A percentile compares a stretch with the other conserved stretches of the same genome.
Evolutionary conservation across 2,329 filamentous ascomycete species (phyloP).

Genomic region (Pseudogymnoascus sp.): DNA sequence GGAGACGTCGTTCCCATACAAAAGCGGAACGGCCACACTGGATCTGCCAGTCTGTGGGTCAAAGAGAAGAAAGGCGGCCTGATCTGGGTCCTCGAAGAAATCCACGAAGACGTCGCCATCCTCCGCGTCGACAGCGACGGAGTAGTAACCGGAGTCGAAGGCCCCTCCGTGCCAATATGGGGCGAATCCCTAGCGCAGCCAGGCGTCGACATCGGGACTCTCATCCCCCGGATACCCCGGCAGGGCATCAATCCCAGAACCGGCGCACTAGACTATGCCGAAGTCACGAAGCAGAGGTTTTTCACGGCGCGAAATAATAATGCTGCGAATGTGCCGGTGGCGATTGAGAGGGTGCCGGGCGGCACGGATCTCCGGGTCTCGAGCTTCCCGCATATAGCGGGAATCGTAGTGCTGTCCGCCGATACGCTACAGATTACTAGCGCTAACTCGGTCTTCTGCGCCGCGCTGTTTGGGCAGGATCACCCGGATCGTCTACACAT

Average conservation of each 20-base stretch:
- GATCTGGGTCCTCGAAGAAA: constrained; percentile 97
- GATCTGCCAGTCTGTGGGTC: constrained; percentile 93
- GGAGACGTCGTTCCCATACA: constrained; percentile 98
- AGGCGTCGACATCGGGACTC: constrained; percentile 66
- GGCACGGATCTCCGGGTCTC: constrained; percentile 73
- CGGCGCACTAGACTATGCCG: constrained; percentile 70
- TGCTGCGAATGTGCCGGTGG: constrained; percentile 74
- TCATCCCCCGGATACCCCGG: constrained; percentile 77
- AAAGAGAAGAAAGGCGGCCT: constrained; percentile 92
- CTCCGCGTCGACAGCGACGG: constrained; percentile 72
- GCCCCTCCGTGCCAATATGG: constrained; percentile 83
- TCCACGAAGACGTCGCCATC: constrained; percentile 83
- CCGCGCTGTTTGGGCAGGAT: constrained; percentile 82
- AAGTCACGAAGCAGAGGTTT: constrained; percentile 62
- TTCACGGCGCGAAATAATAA: constrained; percentile 78
- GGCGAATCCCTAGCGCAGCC: constrained; percentile 58
- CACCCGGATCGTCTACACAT: constrained; percentile 74
- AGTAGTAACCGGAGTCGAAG: constrained; percentile 58
- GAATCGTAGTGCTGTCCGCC: constrained; percentile 87
- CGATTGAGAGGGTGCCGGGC: constrained; percentile 64
- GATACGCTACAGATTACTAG: constrained; percentile 72
- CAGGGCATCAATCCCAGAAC: constrained; percentile 62
- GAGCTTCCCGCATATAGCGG: constrained; percentile 94
- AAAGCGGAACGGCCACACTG: constrained; percentile 85
- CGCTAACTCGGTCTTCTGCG: constrained; percentile 90